phyloP scores from a whole-genome alignment of 2,329 filamentous ascomycete genomes.

The Chalaropsis ovoidea region DNA sequence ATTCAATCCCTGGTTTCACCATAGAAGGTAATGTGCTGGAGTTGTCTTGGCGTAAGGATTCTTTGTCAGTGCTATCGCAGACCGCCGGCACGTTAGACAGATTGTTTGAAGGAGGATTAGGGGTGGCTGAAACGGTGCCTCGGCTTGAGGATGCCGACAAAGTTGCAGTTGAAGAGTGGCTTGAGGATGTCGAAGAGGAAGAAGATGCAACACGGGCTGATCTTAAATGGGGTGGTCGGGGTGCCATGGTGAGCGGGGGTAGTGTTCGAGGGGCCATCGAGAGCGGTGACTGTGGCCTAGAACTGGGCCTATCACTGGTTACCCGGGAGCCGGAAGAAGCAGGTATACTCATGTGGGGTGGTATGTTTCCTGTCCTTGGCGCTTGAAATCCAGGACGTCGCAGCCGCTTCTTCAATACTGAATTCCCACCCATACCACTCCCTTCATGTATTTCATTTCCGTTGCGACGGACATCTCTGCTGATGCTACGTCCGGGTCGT shows the following conservation, averaged over 20 bases:
- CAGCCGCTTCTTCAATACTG: conserved; percentile 31
- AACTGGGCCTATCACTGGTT: background rate
- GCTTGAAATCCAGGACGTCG: conserved; percentile 31
- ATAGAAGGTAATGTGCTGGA: conserved; percentile 18
- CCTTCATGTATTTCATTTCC: conserved; percentile 32
- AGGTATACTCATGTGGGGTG: conserved; percentile 31
- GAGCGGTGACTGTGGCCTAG: conserved; percentile 20
- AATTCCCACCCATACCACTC: conserved; percentile 29
- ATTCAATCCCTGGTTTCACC: conserved; percentile 14
- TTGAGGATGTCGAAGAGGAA: conserved; percentile 33
- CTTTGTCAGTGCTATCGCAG: background rate
- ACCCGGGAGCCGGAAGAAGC: conserved; percentile 30
- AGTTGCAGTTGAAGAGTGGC: conserved; percentile 24
- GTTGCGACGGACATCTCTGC: conserved; percentile 17
- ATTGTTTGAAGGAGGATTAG: background rate
- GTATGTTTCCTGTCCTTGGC: conserved; percentile 30
- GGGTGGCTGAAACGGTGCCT: conserved; percentile 27
- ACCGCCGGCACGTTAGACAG: background rate
- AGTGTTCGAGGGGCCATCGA: conserved; percentile 14
- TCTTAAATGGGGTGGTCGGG: conserved; percentile 19
- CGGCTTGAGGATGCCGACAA: conserved; percentile 34
- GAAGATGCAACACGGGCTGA: conserved; percentile 17
- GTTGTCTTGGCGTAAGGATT: background rate
- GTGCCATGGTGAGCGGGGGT: conserved; percentile 24
- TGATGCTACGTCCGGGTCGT: conserved; percentile 17